Evolutionary conservation across 306 rosid species (phyloP).

Genomic region (Adenanthera pavonina): DNA sequence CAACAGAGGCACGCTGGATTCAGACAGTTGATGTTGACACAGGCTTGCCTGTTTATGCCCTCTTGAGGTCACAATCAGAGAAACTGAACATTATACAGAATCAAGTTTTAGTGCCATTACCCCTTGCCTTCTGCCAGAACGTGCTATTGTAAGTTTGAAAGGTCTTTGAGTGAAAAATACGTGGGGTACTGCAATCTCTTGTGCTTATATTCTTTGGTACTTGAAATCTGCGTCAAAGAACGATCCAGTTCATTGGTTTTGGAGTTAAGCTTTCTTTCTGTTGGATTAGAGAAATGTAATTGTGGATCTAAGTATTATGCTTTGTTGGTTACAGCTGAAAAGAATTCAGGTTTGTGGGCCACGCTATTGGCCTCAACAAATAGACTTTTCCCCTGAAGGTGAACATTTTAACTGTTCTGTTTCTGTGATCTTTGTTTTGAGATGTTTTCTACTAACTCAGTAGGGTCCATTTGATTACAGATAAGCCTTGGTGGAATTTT

Average conservation of each 20-base stretch:
- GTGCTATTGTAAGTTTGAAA: constrained; percentile 73
- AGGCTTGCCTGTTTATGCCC: constrained; percentile 96
- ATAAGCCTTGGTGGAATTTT: constrained; percentile 93
- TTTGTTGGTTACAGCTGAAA: constrained; percentile 72
- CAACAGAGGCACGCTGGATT: constrained; percentile 97
- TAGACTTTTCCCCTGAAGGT: constrained; percentile 89
- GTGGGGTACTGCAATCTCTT: constrained; percentile 29
- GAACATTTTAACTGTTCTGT: constrained; percentile 35
- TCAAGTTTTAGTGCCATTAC: constrained; percentile 93
- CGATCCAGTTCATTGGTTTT: constrained; percentile 32
- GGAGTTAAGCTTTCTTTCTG: constrained; percentile 31
- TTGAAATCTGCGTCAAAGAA: constrained; percentile 13
- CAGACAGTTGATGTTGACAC: constrained; percentile 98
- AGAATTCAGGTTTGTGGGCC: constrained; percentile 87
- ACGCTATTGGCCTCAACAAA: constrained; percentile 91
- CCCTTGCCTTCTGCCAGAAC: constrained; percentile 96
- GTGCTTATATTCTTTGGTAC: neutral
- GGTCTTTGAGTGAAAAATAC: constrained; percentile 29
- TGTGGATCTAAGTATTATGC: constrained; percentile 36
- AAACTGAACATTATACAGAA: constrained; percentile 92
- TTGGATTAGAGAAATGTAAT: constrained; percentile 33
- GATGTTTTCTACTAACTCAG: constrained; percentile 28
- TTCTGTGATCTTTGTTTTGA: constrained; percentile 24
- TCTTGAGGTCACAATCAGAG: constrained; percentile 79
- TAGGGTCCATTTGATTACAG: constrained; percentile 51